phyloP scores from a whole-genome alignment of 1,284 basidiomycete genomes.

The Malassezia caprae region DNA sequence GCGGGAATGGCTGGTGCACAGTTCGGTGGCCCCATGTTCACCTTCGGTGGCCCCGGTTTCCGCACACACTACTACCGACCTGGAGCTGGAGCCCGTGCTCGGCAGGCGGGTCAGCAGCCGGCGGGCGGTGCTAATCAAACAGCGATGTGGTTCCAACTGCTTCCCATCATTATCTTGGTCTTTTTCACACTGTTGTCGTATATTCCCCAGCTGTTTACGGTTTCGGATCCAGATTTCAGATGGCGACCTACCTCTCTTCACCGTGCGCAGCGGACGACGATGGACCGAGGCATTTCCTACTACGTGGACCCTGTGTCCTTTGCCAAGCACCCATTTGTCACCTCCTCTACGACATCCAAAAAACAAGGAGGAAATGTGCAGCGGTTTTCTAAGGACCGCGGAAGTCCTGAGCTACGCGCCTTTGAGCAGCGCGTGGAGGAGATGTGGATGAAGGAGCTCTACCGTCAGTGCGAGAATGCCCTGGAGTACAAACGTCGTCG shows the following conservation, averaged over 20 bases:
- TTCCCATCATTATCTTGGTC: slow-evolving; percentile 58
- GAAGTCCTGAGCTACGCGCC: slow-evolving; percentile 23
- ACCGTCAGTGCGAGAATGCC: slow-evolving; percentile 17
- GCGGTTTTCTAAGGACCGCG: slow-evolving; percentile 22
- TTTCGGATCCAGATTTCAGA: slow-evolving; percentile 70
- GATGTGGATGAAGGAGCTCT: slow-evolving; percentile 18
- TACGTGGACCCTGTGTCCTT: slow-evolving; percentile 76
- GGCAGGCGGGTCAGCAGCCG: slow-evolving; percentile 29
- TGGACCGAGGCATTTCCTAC: slow-evolving; percentile 64
- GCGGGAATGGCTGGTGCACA: slow-evolving; percentile 31
- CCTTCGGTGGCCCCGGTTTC: slow-evolving; percentile 37
- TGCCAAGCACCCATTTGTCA: slow-evolving; percentile 58
- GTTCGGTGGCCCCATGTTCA: slow-evolving; percentile 29
- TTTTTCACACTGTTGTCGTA: slow-evolving; percentile 65
- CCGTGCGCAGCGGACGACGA: slow-evolving; percentile 52
- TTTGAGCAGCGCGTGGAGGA: slow-evolving; percentile 17
- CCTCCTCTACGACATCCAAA: slow-evolving; percentile 23
- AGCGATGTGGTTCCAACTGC: slow-evolving; percentile 66
- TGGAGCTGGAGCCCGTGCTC: slow-evolving; percentile 5
- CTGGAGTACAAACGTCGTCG: slow-evolving; percentile 14
- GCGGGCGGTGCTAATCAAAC: slow-evolving; percentile 53
- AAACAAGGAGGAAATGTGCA: slow-evolving; percentile 9
- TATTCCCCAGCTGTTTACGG: slow-evolving; percentile 61
- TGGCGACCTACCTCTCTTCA: slow-evolving; percentile 54
- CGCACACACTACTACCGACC: slow-evolving; percentile 30